Evolutionary conservation across 176 grass and related monocot species (phyloP).

Genomic region (Paspalum vaginatum): DNA sequence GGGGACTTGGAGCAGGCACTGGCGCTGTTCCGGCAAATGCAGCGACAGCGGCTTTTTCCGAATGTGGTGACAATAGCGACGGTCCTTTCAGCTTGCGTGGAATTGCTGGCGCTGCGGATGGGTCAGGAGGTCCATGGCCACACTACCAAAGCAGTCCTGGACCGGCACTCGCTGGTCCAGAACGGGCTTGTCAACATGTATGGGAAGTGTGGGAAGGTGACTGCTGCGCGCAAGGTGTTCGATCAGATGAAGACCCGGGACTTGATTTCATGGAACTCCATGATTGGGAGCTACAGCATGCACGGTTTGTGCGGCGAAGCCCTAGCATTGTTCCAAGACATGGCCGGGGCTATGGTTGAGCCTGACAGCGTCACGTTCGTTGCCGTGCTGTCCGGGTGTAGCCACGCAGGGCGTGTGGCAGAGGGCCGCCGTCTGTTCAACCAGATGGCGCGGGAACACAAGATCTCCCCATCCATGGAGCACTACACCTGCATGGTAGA

Average conservation of each 20-base stretch:
- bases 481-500: slow-evolving; percentile 78
- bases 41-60: slow-evolving; percentile 14
- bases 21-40: slow-evolving; percentile 63
- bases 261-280: slow-evolving; percentile 74
- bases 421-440: slow-evolving; percentile 59
- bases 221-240: slow-evolving; percentile 36
- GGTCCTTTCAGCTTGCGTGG: slow-evolving; percentile 55
- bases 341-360: slow-evolving; percentile 31
- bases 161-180: slow-evolving; percentile 30
- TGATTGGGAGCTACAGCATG: slow-evolving; percentile 54
- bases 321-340: slow-evolving; percentile 35
- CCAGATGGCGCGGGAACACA: slow-evolving; percentile 45
- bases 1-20: slow-evolving; percentile 41
- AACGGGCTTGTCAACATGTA: slow-evolving; percentile 65
- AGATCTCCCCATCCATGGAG: slow-evolving; percentile 54
- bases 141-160: slow-evolving; percentile 32
- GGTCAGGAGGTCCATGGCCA: slow-evolving; percentile 61
- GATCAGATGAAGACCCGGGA: slow-evolving; percentile 46
- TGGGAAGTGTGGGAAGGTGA: slow-evolving; percentile 47
- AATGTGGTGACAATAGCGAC: slow-evolving; percentile 53
- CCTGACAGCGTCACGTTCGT: slow-evolving; percentile 57
- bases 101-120: slow-evolving; percentile 43
- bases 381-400: slow-evolving; percentile 47
- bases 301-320: slow-evolving; percentile 60
- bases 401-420: slow-evolving; percentile 47